Evolutionary conservation across 768 basidiomycete genomes (phyloP), one percentile per base, ranked within the genome.

Genomic region (Myochromella boudieri): DNA sequence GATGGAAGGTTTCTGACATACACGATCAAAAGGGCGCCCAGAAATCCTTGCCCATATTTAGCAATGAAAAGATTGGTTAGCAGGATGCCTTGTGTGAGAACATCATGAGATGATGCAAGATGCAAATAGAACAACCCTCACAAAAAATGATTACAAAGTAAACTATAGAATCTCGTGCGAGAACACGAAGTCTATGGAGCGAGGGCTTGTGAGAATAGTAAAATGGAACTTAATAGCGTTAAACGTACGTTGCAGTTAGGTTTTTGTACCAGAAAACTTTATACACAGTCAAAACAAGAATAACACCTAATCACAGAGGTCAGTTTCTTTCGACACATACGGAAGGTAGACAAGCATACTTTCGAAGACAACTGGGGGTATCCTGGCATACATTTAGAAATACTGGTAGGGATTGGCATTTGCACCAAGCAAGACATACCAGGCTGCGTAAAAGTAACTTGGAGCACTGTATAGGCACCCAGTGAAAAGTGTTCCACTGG

Each of bases 81-180:
- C 3, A 60, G 49, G n/a, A 56, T 32, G 18, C 48, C 59, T 59
- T 34, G 33, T n/a, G n/a, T 21, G 14, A 8, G 12, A 14, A 10
- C 7, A 8, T 25, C 6, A 45, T 36, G 14, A 42, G n/a, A 4
- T 18, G 24, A 15, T 28, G 12, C 4, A 12, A 44, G 15, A 9
- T 20, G 8, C 7, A 8, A 15, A 17, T 6, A 14, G 11, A 20
- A 34, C 2, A 20, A 15, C n/a, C 34, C 58, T 10, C 44, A 62
- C 61, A 27, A 21, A 55, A 54, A 20, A 62, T 56, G n/a, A 54
- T 32, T 1, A 34, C 11, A 32, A 62, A 62, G 33, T 60, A 62
- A 12, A 56, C 33, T 12, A 60, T 39, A 1, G 61, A 62, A 39
- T 62, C 61, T 25, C 59, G 52, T 14, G 59, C 57, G 8, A 60